Base-by-base conservation (phyloP, 345 rosid genomes). In the Leavenworthia alabamica region DNA sequence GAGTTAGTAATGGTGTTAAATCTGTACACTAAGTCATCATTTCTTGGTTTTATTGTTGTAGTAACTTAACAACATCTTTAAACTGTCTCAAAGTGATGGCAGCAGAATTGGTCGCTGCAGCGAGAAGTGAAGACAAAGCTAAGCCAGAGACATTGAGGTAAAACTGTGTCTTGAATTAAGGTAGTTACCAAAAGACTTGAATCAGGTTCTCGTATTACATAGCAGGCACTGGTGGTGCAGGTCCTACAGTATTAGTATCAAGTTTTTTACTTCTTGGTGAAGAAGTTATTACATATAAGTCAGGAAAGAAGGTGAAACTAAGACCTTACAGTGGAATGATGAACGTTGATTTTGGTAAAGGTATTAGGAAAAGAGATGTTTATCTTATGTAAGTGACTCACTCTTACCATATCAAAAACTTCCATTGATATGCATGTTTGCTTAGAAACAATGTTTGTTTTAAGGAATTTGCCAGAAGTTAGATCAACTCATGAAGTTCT, bases 151-250 rank as follows among this genome's bases (percentile, higher is more conserved):
- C 86, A 76, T 76, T 92, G 56, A 86, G 96, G 98, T 88, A 66
- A 68, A n/a, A n/a, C n/a, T n/a, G n/a, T n/a, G n/a, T n/a, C n/a
- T n/a, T n/a, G n/a, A n/a, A n/a, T n/a, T n/a, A n/a, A n/a, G n/a
- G n/a, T n/a, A n/a, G n/a, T n/a, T n/a, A n/a, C n/a, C n/a, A n/a
- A n/a, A n/a, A n/a, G n/a, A n/a, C n/a, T n/a, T n/a, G n/a, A n/a
- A 6, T 59, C 83, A 92, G 97, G 79, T 92, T 89, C 80, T 79
- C 71, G 41, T 92, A 92, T 80, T 89, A 82, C 77, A 92, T 97
- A 64, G 99, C 99, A 65, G 97, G 99, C 52, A 85, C 83, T 14
- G 97, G 99, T 1, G 99, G 97, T 58, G 94, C 97, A 66, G 97
- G 97, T 59, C 99, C 99, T 28, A 92, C 99, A 17, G 85, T 89